phyloP scores from a whole-genome alignment of 179 eudicot species.

The Nepenthes alata region DNA sequence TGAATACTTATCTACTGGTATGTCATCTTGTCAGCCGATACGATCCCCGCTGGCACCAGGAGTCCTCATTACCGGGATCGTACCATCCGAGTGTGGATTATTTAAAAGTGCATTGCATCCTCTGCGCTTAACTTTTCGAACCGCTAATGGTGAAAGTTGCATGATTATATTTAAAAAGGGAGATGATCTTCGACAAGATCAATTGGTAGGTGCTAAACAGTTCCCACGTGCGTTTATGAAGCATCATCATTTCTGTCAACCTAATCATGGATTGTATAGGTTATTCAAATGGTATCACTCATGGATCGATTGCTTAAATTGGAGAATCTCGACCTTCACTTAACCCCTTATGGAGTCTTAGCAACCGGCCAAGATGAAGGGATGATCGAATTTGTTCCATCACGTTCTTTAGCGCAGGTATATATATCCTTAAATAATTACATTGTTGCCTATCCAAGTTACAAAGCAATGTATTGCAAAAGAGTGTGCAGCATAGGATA shows the following conservation, averaged over 20 bases:
- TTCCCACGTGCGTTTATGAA: slow-evolving; percentile 4
- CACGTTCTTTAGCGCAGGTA: slow-evolving; percentile 93
- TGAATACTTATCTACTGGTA: slow-evolving; percentile 9
- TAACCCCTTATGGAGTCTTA: slow-evolving; percentile 87
- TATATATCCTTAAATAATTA: background rate
- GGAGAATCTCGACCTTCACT: slow-evolving; percentile 94
- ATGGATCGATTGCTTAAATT: slow-evolving; percentile 94
- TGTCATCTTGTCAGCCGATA: slow-evolving; percentile 53
- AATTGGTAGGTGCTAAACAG: slow-evolving; percentile 43
- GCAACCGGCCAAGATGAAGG: slow-evolving; percentile 99
- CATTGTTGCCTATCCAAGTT: too few relatives aligned
- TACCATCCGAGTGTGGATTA: slow-evolving; percentile 82
- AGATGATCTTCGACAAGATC: slow-evolving; percentile 98
- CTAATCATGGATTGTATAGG: slow-evolving; percentile 32
- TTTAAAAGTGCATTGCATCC: slow-evolving; percentile 91
- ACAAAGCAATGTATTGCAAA: too few relatives aligned
- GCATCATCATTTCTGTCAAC: slow-evolving; percentile 7
- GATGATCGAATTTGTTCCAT: slow-evolving; percentile 95
- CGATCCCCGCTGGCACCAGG: slow-evolving; percentile 81
- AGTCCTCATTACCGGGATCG: slow-evolving; percentile 79
- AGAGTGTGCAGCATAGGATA: too few relatives aligned
- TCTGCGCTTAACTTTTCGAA: slow-evolving; percentile 74
- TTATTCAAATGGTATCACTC: slow-evolving; percentile 89
- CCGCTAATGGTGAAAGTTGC: slow-evolving; percentile 68
- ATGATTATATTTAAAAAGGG: slow-evolving; percentile 95